These are phyloP conservation scores for Calonectria hongkongensis DNA, from an alignment of 2,329 filamentous ascomycete species.

Conservation along the genomic window DNA sequence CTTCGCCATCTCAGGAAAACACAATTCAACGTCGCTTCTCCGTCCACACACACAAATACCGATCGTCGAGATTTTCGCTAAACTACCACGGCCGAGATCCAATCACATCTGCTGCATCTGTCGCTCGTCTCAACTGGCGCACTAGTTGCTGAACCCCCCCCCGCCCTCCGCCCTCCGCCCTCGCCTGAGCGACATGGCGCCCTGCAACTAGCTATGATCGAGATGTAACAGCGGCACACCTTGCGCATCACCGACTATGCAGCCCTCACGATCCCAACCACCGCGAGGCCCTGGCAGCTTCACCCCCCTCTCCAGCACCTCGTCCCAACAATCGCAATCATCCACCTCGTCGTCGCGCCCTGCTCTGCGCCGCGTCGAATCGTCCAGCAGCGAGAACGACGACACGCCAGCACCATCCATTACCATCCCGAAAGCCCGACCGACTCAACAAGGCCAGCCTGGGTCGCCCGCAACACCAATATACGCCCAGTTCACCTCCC, in stretches of 20 bases:
- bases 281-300: conserved; percentile 74
- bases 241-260: conserved; percentile 64
- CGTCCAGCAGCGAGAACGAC: conserved; percentile 56
- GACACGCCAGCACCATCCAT: conserved; percentile 58
- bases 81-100: conserved; percentile 10
- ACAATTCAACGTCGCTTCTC: conserved; percentile 12
- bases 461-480: conserved; percentile 66
- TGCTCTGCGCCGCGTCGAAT: conserved; percentile 60
- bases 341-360: conserved; percentile 54
- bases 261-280: conserved; percentile 66
- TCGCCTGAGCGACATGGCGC: conserved; percentile 31
- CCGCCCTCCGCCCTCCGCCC: conserved; percentile 9
- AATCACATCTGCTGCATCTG: conserved; percentile 10
- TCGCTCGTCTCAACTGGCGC: background rate
- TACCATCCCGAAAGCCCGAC: conserved; percentile 68
- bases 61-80: conserved; percentile 4
- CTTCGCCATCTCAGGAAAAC: background rate
- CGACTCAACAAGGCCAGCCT: conserved; percentile 56
- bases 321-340: conserved; percentile 55
- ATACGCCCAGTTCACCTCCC: conserved; percentile 68
- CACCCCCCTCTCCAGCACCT: conserved; percentile 67
- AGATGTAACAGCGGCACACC: conserved; percentile 64
- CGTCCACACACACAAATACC: background rate
- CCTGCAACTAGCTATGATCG: conserved; percentile 53
- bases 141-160: conserved; percentile 11